Conservation (phyloP, 2,329 filamentous ascomycete species). For the Alternaria arbusti region DNA sequence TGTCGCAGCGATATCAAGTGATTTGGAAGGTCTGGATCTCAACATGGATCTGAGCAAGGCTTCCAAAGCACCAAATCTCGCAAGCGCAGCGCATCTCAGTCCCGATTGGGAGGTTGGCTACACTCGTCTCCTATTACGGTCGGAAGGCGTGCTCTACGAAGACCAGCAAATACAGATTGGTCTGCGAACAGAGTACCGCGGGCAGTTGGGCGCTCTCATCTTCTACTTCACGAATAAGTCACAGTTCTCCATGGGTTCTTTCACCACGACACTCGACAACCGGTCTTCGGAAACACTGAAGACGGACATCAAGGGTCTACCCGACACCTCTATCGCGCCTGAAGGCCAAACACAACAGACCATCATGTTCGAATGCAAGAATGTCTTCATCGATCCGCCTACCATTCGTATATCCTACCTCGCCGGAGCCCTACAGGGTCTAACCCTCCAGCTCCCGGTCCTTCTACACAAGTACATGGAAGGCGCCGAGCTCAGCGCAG, state of each 20-base stretch:
- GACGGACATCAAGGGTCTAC: constrained; percentile 86
- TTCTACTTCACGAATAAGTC: constrained; percentile 97
- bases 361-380: constrained; percentile 88
- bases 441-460: constrained; percentile 89
- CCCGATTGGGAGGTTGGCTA: constrained; percentile 95
- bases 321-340: constrained; percentile 78
- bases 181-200: constrained; percentile 89
- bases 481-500: constrained; percentile 79
- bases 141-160: constrained; percentile 91
- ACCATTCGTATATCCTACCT: constrained; percentile 95
- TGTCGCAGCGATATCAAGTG: constrained; percentile 59
- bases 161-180: constrained; percentile 94
- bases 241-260: constrained; percentile 80
- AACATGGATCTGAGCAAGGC: constrained; percentile 64
- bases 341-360: constrained; percentile 88
- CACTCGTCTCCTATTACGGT: constrained; percentile 76
- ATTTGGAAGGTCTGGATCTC: constrained; percentile 82
- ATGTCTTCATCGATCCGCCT: constrained; percentile 80
- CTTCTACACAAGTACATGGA: constrained; percentile 97
- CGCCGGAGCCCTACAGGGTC: constrained; percentile 87
- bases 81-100: constrained; percentile 88
- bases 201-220: constrained; percentile 94
- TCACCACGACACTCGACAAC: constrained; percentile 92
- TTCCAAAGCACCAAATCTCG: constrained; percentile 78
- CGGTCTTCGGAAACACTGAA: constrained; percentile 70